Base-by-base conservation (phyloP, 129 eudicot genomes). In the Lactuca saligna region DNA sequence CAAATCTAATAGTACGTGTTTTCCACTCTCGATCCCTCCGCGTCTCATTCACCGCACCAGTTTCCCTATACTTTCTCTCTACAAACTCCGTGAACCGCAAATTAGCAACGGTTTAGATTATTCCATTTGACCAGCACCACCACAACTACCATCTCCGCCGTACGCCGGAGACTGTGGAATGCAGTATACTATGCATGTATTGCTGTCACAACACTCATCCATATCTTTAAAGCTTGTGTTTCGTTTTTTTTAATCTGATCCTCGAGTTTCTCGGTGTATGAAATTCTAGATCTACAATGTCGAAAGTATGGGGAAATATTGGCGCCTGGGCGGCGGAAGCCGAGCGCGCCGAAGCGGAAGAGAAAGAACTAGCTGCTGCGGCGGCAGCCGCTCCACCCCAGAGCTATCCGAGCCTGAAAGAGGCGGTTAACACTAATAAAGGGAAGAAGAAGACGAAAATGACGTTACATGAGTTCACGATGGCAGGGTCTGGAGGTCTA, bases 281-380 rank as follows among this genome's bases (percentile, higher is more conserved):
- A 53, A 39, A 32, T 35, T 12, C 3, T 55, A 59, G 61, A 54
- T 55, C 62, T 62, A 63, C 61, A 80, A 91, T 91, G 97, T 83
- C 95, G 71, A 91, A 85, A 75, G 75, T 82, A 34, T 91, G 97
- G 97, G 92, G 95, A 53, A 74, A 61, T 11, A 84, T 87, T 72
- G 95, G 95, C 83, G 88, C 82, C 20, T 91, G 97, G 97, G 97
- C 97, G 57, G 91, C 81, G 68, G 95, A 91, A 17, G 80, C 97
- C 58, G 97, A 91, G 78, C 83, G 74, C 15, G 97, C 78, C 9
- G 97, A 88, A 37, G 93, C 76, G 12, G 96, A 88, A 69, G 90
- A 85, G 73, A 69, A 78, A 17, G 83, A 84, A 20, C 65, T 66
- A 41, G 69, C 78, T 2, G 78, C 86, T 0, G 80, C 78, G 7